Base-by-base conservation (phyloP, 164 flowering plant species). In the Piper betle region DNA sequence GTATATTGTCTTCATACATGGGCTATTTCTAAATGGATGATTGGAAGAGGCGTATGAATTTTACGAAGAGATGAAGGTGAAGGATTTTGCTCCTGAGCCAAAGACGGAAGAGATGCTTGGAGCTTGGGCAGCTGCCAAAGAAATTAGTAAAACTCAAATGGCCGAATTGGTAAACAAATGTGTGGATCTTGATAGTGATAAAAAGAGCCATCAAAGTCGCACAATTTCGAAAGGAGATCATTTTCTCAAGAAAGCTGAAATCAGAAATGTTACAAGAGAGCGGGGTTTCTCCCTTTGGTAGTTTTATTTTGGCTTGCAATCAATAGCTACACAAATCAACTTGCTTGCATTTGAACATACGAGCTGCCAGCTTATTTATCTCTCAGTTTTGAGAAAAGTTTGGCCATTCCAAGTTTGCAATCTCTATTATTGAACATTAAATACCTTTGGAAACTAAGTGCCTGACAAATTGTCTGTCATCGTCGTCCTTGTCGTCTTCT, bases 11-110 rank as follows among this genome's bases (percentile, higher is more conserved):
- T 67, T 88, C 57, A 79, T 86, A 37, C 84, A 87, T 72, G 98
- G 92, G 25, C 85, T 92, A 8, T 87, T 88, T 74, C 64, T 85
- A 69, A 88, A 88, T 65, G 89, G 88, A 43, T 79, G 73, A 73
- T 62, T 85, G 73, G 91, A 80, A 33, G 95, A 81, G 69, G 95
- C 96, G 7, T 68, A 71, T 67, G 78, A 73, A 46, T 81, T 76
- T 68, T 85, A 82, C 66, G 56, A 61, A 48, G 93, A 87, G 74
- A 92, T 92, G 96, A 83, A 81, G 71, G 79, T 64, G 54, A 87
- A 84, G 67, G 66, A 70, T 12, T 72, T 84, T 57, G 53, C 70
- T 48, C 87, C 95, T 18, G 88, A 88, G 65, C 82, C 85, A 39
- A 82, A 78, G 71, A 75, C 78, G 16, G 89, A 85, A 50, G 81